Conservation (phyloP, 306 rosid genomes). For the Cucumis hystrix region DNA sequence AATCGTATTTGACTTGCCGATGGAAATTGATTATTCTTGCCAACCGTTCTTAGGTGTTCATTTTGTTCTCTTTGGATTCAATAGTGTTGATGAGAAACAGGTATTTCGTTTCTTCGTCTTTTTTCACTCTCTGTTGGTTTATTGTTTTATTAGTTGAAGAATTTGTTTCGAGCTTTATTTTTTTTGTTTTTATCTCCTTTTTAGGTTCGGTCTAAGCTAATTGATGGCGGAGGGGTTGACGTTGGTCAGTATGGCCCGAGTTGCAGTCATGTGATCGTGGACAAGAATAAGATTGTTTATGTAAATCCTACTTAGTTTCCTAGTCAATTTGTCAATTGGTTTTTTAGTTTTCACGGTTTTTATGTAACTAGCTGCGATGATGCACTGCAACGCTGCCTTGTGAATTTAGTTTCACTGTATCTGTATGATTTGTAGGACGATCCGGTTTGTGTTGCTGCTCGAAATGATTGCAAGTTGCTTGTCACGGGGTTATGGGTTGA, state of each 20-base stretch:
- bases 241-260: constrained; percentile 35
- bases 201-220: constrained; percentile 63
- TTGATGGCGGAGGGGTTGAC: constrained; percentile 65
- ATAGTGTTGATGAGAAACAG: constrained; percentile 31
- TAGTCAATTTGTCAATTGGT: background rate
- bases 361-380: background rate
- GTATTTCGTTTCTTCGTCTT: constrained; percentile 11
- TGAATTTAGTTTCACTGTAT: background rate
- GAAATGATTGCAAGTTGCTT: constrained; percentile 52
- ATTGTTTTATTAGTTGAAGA: background rate
- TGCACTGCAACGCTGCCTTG: background rate
- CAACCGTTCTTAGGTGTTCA: constrained; percentile 42
- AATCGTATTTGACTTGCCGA: constrained; percentile 11
- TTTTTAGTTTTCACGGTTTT: background rate
- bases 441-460: constrained; percentile 64
- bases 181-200: background rate
- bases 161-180: background rate
- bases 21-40: constrained; percentile 26
- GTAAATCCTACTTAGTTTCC: constrained; percentile 19
- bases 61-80: constrained; percentile 58
- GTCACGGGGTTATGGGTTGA: constrained; percentile 82
- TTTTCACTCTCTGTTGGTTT: background rate
- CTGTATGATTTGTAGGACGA: constrained; percentile 38
- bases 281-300: constrained; percentile 41
- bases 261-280: constrained; percentile 75